A percentile compares a stretch with the other conserved stretches of the same genome.
These are phyloP conservation scores for Striga hermonthica DNA, from an alignment of 305 asterid genomes.

Conservation along the genomic window DNA sequence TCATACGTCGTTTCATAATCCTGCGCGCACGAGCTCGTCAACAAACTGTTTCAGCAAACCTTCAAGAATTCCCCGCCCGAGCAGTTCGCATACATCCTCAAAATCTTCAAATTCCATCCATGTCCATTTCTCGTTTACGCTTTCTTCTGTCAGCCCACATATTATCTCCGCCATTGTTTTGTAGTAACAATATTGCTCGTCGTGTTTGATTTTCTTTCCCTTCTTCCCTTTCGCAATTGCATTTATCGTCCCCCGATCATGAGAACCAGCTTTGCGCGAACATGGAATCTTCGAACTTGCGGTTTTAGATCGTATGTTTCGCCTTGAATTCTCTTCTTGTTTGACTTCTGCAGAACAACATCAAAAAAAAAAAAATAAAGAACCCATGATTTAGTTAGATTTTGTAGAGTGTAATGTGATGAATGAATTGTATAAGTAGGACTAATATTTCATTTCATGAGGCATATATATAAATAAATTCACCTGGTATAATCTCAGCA, in stretches of 20 bases:
- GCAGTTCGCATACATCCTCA: constrained; percentile 41
- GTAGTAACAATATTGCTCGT: constrained; percentile 30
- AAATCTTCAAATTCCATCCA: constrained; percentile 30
- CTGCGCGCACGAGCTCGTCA: constrained; percentile 34
- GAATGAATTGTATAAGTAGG: not conserved
- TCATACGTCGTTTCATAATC: too few species aligned
- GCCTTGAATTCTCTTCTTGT: not conserved
- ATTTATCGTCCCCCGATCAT: constrained; percentile 14
- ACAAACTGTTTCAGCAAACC: constrained; percentile 40
- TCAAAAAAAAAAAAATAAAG: not conserved
- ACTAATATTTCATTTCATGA: not conserved
- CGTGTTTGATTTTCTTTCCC: constrained; percentile 21
- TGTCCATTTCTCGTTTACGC: constrained; percentile 36
- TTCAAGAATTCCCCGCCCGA: constrained; percentile 46
- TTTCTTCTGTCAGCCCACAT: constrained; percentile 36
- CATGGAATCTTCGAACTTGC: not conserved
- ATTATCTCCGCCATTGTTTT: constrained; percentile 36
- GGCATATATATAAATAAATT: not conserved
- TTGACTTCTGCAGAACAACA: not conserved
- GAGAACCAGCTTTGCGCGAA: constrained; percentile 2
- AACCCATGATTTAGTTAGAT: not conserved
- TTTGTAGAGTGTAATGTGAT: not conserved
- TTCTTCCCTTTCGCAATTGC: constrained; percentile 17
- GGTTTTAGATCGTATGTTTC: not conserved
- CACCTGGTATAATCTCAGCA: constrained; percentile 34